These are phyloP conservation scores for Saccharomyces hybrid DNA, from an alignment of 1,139 yeast genomes.

Conservation along the genomic window DNA sequence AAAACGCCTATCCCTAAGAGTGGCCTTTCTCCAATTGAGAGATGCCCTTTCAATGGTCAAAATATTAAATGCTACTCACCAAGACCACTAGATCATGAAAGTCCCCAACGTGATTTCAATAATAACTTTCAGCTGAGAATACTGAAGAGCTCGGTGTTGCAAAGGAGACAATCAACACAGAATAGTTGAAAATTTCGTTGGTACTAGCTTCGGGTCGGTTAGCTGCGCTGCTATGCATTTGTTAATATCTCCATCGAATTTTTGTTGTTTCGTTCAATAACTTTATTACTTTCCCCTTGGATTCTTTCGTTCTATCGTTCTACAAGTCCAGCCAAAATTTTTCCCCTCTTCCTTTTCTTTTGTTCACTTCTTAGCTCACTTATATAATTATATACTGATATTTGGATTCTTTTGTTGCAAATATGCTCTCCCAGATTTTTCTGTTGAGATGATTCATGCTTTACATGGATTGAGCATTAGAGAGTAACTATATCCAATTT, in stretches of 20 bases:
- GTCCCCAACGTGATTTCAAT: background rate
- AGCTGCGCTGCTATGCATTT: background rate
- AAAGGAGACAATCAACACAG: slow-evolving; percentile 8
- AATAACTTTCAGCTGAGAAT: slow-evolving; percentile 10
- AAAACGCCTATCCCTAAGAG: slow-evolving; percentile 14
- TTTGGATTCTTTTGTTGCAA: background rate
- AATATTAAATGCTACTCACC: background rate
- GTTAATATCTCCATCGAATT: background rate
- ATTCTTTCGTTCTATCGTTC: no score
- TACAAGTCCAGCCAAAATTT: no score
- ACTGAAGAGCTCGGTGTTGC: slow-evolving; percentile 15
- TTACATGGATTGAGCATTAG: background rate
- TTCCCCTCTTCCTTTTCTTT: background rate
- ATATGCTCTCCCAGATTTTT: background rate
- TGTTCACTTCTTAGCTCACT: background rate
- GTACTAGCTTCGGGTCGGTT: background rate
- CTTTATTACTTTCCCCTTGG: background rate
- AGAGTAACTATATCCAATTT: background rate
- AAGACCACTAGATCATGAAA: background rate
- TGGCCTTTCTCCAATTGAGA: background rate
- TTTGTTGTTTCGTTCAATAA: background rate
- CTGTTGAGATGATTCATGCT: background rate
- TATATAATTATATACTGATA: no score
- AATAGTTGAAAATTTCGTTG: background rate
- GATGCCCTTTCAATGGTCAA: background rate